phyloP scores from a whole-genome alignment of 768 basidiomycete species.

The Auriculariales sp. region DNA sequence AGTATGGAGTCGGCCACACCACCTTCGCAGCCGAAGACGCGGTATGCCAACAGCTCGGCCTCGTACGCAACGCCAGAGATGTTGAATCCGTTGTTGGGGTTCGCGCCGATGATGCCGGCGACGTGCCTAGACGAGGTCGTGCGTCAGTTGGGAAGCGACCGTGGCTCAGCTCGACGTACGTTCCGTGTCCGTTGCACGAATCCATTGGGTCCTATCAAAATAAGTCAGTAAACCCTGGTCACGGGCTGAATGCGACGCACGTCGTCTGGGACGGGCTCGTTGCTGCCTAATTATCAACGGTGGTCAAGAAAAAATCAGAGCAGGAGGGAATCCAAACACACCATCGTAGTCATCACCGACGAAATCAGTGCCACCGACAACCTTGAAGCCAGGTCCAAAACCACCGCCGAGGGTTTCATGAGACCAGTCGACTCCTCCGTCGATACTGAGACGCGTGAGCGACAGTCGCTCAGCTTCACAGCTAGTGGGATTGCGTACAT shows the following conservation, averaged over 20 bases:
- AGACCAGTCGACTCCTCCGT: too few relatives aligned
- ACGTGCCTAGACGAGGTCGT: conserved; percentile 11
- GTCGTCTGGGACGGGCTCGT: conserved; percentile 33
- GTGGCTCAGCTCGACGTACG: conserved; percentile 34
- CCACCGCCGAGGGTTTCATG: too few relatives aligned
- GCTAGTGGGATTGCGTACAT: neutral
- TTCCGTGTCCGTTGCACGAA: conserved; percentile 23
- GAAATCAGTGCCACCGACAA: conserved; percentile 40
- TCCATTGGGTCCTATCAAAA: neutral
- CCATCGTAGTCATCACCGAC: conserved; percentile 42
- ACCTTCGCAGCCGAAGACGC: conserved; percentile 48
- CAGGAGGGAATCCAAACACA: conserved; percentile 21
- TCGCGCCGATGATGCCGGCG: conserved; percentile 32
- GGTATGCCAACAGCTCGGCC: conserved; percentile 37
- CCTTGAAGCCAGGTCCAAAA: conserved; percentile 26
- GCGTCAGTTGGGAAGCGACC: conserved; percentile 6
- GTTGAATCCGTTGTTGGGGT: conserved; percentile 45
- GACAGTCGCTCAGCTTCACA: neutral
- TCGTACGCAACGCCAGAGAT: conserved; percentile 58
- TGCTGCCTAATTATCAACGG: conserved; percentile 17
- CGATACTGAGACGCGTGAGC: neutral
- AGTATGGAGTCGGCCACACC: conserved; percentile 33
- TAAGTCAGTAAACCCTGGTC: too few relatives aligned
- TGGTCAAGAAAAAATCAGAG: conserved; percentile 20
- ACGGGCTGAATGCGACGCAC: conserved; percentile 39